Evolutionary conservation across 2,329 filamentous ascomycete genomes (phyloP), one percentile per base, ranked within the genome.

Genomic region (Microcyclospora tardicrescens): DNA sequence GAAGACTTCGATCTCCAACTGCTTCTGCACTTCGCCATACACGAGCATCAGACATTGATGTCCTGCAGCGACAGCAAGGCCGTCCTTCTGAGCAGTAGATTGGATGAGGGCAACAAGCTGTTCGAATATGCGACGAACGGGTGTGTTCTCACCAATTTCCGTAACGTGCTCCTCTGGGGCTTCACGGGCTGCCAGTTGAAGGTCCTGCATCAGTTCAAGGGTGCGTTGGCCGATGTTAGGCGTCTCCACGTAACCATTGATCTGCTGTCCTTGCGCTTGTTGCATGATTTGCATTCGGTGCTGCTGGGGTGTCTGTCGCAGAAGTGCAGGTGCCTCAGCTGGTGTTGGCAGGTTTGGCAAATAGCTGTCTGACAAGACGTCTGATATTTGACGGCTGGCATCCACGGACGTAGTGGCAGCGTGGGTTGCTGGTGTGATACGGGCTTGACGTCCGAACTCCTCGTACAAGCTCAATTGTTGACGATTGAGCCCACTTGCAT

Each of bases 381-480:
- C 76, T 10, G 73, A 71, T 37, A 79, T 58, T 47, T 77, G 75
- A 40, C 75, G 70, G 34, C 69, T 69, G 39, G 67, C 68, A 45
- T 79, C 76, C 35, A 73, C 70, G 2, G 73, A 73, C 8, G 64
- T 59, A 59, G 57, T 77, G 58, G 60, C 76, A 55, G 55, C 69
- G 56, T 64, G 77, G 49, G 55, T 69, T 8, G 55, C 47, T 11
- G 58, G 53, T 58, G 55, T 60, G 32, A 72, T 62, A 40, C 85
- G 80, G 19, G 84, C 80, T 57, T 93, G 85, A 40, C 86, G 74
- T 9, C 84, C 85, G 60, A 98, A 98, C 46, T 96, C 87, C 54
- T 96, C 87, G 55, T 98, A 98, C 16, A 98, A 93, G 10, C 84
- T 84, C 67, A 96, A 76, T 55, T 98, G 91, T 53, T 95, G 85